Base-by-base conservation (phyloP, 2,329 filamentous ascomycete genomes). In the Akanthomyces dipterigenus region DNA sequence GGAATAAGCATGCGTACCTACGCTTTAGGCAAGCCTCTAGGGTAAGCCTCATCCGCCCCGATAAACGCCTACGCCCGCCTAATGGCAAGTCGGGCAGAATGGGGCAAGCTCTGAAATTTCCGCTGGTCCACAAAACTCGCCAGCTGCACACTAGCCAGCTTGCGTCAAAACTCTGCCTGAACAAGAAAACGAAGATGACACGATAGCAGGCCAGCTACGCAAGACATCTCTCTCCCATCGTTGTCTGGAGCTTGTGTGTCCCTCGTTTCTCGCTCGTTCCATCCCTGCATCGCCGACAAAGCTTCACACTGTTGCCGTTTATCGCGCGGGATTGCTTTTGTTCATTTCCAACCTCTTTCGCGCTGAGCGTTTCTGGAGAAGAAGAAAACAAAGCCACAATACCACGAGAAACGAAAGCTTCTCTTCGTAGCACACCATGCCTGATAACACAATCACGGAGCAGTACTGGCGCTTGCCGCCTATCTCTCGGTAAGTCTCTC, bases 381-480 rank as follows among this genome's bases (percentile, higher is more conserved):
- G 14, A 38, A 48, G 26, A 59, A 1, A 48, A 59, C 36, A 51
- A 16, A 55, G 46, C 43, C 26, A 42, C 28, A 34, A 40, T 43
- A 58, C 61, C 28, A 53, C 18, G 18, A 50, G 58, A 61, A 49
- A 40, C 48, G 57, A 53, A 8, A 60, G 42, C 58, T 49, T 61
- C 58, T 55, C 50, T 46, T 61, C 60, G 60, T 62, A 62, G 60
- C 46, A 57, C 54, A 62, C 3, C 49, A 59, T 61, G 53, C 34
- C 56, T 63, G 54, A 62, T 40, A 57, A 57, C 62, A 63, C 64
- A 55, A 64, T 69, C 22, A 54, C 68, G 56, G 71, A 71, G 36
- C 69, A 67, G 63, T 79, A 74, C 68, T 75, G 74, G 75, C 72
- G 70, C 63, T 65, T 75, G 66, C 77, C 77, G 42, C 70, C 74